These are phyloP conservation scores for Colletotrichum sp. DNA, from an alignment of 2,329 filamentous ascomycete genomes.

Conservation along the genomic window DNA sequence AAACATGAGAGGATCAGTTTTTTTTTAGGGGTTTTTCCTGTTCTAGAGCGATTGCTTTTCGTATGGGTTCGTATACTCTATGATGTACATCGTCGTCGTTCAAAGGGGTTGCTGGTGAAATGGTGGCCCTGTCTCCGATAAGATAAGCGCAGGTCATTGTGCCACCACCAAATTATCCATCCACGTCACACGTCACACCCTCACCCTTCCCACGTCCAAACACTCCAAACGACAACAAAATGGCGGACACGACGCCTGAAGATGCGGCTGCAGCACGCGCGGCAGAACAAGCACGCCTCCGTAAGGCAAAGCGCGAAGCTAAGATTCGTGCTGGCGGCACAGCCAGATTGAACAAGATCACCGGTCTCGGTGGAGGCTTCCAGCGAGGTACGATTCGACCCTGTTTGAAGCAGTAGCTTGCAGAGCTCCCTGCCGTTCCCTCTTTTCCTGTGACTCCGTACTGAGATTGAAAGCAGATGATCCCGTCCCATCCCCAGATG, in stretches of 20 bases:
- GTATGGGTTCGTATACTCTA: neutral
- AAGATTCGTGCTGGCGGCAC: conserved; percentile 78
- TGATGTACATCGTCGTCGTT: neutral
- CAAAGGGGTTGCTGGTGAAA: neutral
- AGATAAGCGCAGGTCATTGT: conserved; percentile 15
- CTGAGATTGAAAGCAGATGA: neutral
- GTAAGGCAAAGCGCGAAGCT: conserved; percentile 80
- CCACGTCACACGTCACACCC: conserved; percentile 11
- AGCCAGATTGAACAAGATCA: conserved; percentile 76
- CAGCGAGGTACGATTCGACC: conserved; percentile 40
- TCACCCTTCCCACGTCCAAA: neutral
- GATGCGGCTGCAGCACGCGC: conserved; percentile 58
- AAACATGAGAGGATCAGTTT: neutral
- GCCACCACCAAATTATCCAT: neutral
- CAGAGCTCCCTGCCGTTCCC: neutral
- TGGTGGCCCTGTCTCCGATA: conserved; percentile 11
- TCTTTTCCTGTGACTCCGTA: neutral
- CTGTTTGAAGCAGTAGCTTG: neutral
- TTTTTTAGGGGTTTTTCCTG: neutral
- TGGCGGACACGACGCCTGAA: conserved; percentile 48
- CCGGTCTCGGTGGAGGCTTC: conserved; percentile 68
- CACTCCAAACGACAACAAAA: conserved; percentile 26
- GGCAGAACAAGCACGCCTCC: conserved; percentile 72
- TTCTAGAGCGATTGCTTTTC: neutral
- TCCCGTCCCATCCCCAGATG: neutral